Conservation (phyloP, 805 yeast species). For the Sugiyamaella americana region DNA sequence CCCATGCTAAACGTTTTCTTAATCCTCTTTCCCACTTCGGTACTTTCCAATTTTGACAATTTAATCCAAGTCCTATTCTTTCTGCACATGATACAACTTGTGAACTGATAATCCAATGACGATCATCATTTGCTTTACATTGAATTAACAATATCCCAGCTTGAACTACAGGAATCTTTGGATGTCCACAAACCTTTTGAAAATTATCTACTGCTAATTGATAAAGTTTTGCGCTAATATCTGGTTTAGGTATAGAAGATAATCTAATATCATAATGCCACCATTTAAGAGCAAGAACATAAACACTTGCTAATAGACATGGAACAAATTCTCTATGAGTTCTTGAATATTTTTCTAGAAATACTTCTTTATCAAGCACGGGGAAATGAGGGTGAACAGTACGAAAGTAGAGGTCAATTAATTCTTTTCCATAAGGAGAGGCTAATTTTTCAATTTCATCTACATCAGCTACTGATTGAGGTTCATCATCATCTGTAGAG, state of each 20-base stretch:
- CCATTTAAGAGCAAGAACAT: slow-evolving; percentile 84
- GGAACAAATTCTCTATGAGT: slow-evolving; percentile 91
- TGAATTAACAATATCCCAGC: slow-evolving; percentile 78
- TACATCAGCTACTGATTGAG: slow-evolving; percentile 65
- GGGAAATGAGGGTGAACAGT: slow-evolving; percentile 90
- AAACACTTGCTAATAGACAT: slow-evolving; percentile 84
- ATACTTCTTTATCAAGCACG: slow-evolving; percentile 82
- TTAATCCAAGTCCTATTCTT: slow-evolving; percentile 85
- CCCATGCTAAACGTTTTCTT: slow-evolving; percentile 90
- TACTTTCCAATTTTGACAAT: slow-evolving; percentile 83
- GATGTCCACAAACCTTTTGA: slow-evolving; percentile 70
- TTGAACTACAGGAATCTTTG: slow-evolving; percentile 86
- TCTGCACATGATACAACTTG: slow-evolving; percentile 85
- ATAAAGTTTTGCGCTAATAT: slow-evolving; percentile 56
- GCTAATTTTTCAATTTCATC: slow-evolving; percentile 80
- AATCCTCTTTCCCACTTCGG: slow-evolving; percentile 95
- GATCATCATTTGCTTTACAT: slow-evolving; percentile 47
- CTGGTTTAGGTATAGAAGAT: slow-evolving; percentile 72
- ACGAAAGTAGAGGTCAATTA: slow-evolving; percentile 66
- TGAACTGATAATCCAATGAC: slow-evolving; percentile 80
- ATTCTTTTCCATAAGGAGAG: slow-evolving; percentile 84
- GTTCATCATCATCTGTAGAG: slow-evolving; percentile 71
- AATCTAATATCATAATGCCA: slow-evolving; percentile 85
- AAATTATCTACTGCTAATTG: slow-evolving; percentile 62
- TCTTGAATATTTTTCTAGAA: slow-evolving; percentile 81